A percentile compares a stretch with the other conserved stretches of the same genome.
Conservation (phyloP, 1,284 basidiomycete genomes). For the Fomes fomentarius region DNA sequence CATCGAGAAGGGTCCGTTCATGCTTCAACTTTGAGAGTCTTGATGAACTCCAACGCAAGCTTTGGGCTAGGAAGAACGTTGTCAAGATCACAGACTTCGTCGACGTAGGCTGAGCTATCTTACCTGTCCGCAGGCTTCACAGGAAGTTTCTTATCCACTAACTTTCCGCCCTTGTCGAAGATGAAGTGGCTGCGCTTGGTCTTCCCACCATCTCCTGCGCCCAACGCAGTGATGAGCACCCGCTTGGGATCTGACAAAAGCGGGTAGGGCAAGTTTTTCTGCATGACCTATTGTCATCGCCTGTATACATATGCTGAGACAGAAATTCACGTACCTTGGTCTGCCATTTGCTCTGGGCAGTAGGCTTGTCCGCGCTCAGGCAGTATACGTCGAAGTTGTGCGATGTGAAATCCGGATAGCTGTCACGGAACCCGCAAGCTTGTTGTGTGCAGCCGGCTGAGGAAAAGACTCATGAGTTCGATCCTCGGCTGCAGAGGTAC, state of each 20-base stretch:
- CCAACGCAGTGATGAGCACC: slow-evolving; percentile 78
- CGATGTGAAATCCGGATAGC: slow-evolving; percentile 73
- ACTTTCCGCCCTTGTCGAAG: slow-evolving; percentile 86
- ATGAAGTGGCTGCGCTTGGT: slow-evolving; percentile 91
- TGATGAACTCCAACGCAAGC: slow-evolving; percentile 31
- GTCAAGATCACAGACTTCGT: too few relatives aligned
- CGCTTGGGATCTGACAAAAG: slow-evolving; percentile 89
- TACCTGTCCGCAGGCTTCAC: slow-evolving; percentile 86
- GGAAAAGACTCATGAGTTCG: not conserved
- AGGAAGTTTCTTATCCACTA: slow-evolving; percentile 80
- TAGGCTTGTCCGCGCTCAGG: slow-evolving; percentile 81
- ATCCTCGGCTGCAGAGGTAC: too few relatives aligned
- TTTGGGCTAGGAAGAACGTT: slow-evolving; percentile 14
- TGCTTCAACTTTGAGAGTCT: slow-evolving; percentile 12
- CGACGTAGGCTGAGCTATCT: slow-evolving; percentile 23
- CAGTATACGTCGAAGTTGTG: slow-evolving; percentile 83
- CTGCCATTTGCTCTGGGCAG: slow-evolving; percentile 84
- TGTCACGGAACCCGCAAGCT: slow-evolving; percentile 88
- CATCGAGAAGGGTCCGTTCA: not conserved
- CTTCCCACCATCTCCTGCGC: slow-evolving; percentile 80
- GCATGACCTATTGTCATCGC: not conserved
- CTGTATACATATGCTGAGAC: not conserved
- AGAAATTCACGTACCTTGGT: slow-evolving; percentile 58
- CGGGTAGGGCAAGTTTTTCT: slow-evolving; percentile 85
- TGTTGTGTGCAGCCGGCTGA: slow-evolving; percentile 87